Evolutionary conservation across 1,284 basidiomycete genomes (phyloP).

Genomic region (Hymenochaete sp.): DNA sequence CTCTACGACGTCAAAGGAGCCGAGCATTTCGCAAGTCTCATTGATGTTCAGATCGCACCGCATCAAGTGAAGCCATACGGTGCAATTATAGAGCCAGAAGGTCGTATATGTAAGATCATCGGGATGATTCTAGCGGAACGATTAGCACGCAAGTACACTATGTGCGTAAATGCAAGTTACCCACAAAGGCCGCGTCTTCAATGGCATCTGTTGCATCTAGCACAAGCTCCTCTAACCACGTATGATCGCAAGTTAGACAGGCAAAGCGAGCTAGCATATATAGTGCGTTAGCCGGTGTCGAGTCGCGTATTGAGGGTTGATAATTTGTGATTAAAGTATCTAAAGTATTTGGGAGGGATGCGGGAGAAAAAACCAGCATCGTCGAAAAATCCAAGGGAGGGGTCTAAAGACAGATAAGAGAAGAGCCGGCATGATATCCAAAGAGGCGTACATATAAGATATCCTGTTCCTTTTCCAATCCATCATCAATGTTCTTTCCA

Average conservation of each 20-base stretch:
- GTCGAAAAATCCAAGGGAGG: constrained; percentile 64
- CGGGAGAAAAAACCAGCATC: constrained; percentile 87
- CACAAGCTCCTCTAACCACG: constrained; percentile 88
- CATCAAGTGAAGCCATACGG: constrained; percentile 83
- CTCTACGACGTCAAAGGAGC: constrained; percentile 71
- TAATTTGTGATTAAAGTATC: constrained; percentile 72
- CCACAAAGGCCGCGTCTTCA: constrained; percentile 85
- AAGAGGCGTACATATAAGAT: constrained; percentile 43
- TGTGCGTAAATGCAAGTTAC: constrained; percentile 28
- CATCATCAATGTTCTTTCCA: too few species aligned
- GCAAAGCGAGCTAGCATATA: constrained; percentile 87
- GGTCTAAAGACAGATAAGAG: constrained; percentile 38
- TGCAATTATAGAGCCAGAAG: constrained; percentile 94
- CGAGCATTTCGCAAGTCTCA: constrained; percentile 70
- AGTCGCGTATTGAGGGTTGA: constrained; percentile 55
- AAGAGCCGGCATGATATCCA: constrained; percentile 10
- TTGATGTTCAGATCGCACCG: constrained; percentile 73
- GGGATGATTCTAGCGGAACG: constrained; percentile 50
- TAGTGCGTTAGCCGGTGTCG: constrained; percentile 74
- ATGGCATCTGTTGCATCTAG: constrained; percentile 87
- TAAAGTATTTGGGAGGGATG: constrained; percentile 68
- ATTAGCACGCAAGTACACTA: background rate
- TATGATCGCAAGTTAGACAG: constrained; percentile 74
- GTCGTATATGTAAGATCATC: constrained; percentile 82
- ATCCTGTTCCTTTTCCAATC: constrained; percentile 38